These are phyloP conservation scores for Thielaviopsis ethacetica DNA, from an alignment of 2,329 filamentous ascomycete species.

Conservation along the genomic window DNA sequence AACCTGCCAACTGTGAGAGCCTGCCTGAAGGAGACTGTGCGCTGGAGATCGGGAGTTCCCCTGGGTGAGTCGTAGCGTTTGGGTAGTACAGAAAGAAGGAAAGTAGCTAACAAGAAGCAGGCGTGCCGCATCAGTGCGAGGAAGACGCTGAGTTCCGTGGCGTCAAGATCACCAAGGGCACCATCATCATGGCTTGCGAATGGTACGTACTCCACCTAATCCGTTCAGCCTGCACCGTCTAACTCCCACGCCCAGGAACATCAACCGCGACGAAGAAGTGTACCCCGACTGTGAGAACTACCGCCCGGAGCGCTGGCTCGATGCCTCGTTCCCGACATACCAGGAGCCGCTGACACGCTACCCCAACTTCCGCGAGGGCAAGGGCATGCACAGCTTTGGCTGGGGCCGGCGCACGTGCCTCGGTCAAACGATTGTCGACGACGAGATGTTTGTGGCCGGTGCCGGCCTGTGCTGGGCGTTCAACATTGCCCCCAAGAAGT, in stretches of 20 bases:
- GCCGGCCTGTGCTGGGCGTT: slow-evolving; percentile 34
- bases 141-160: slow-evolving; percentile 29
- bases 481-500: slow-evolving; percentile 24
- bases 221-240: neutral
- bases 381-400: slow-evolving; percentile 46
- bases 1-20: slow-evolving; percentile 36
- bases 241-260: slow-evolving; percentile 24
- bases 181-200: slow-evolving; percentile 33
- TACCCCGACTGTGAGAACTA: slow-evolving; percentile 50
- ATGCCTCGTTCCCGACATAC: slow-evolving; percentile 46
- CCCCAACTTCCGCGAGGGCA: slow-evolving; percentile 42
- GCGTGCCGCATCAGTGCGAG: slow-evolving; percentile 33
- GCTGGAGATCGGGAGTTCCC: slow-evolving; percentile 40
- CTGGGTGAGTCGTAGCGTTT: slow-evolving; percentile 22
- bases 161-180: slow-evolving; percentile 31
- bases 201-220: slow-evolving; percentile 21
- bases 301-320: slow-evolving; percentile 46
- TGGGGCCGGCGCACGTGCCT: slow-evolving; percentile 47
- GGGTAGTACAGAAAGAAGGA: neutral
- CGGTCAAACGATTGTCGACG: slow-evolving; percentile 45
- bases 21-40: slow-evolving; percentile 40
- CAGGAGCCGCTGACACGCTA: slow-evolving; percentile 46
- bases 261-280: slow-evolving; percentile 39
- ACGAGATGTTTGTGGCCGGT: slow-evolving; percentile 36
- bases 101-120: slow-evolving; percentile 12